A percentile compares a stretch with the other conserved stretches of the same genome.
These are phyloP conservation scores for Fistulinella staudtii DNA, from an alignment of 1,284 basidiomycete genomes.

Conservation along the genomic window DNA sequence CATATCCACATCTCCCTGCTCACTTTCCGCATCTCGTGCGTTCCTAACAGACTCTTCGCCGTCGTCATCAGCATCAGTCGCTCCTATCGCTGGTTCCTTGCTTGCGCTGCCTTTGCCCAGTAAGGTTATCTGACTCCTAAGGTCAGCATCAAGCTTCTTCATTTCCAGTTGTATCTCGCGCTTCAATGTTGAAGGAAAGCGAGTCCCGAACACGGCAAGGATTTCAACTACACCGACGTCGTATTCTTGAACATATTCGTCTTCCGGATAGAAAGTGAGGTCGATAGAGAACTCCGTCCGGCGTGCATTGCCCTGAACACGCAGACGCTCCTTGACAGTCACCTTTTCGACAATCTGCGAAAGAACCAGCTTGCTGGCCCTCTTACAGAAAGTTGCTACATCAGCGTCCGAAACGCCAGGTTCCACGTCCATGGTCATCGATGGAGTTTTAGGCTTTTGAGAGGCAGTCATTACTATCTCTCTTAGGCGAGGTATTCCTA, in stretches of 20 bases:
- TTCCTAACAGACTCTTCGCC: constrained; percentile 26
- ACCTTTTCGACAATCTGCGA: constrained; percentile 90
- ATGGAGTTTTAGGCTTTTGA: constrained; percentile 94
- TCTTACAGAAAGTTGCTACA: constrained; percentile 84
- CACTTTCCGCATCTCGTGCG: constrained; percentile 52
- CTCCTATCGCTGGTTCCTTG: constrained; percentile 46
- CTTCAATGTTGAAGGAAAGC: constrained; percentile 82
- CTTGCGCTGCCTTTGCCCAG: constrained; percentile 76
- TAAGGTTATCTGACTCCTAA: constrained; percentile 75
- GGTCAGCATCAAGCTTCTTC: constrained; percentile 80
- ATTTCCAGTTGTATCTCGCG: constrained; percentile 87
- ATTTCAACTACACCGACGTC: constrained; percentile 75
- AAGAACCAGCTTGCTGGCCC: constrained; percentile 81
- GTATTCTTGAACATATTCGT: constrained; percentile 87
- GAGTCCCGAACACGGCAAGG: constrained; percentile 67
- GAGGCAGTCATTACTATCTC: constrained; percentile 99
- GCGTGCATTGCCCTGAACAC: constrained; percentile 64
- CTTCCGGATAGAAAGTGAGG: constrained; percentile 83
- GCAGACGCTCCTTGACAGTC: constrained; percentile 77
- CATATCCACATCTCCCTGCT: constrained; percentile 77
- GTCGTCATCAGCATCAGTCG: constrained; percentile 44
- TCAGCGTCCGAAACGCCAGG: constrained; percentile 51
- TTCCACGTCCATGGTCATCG: constrained; percentile 88
- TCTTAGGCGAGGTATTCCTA: constrained; percentile 97
- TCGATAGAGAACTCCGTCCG: constrained; percentile 82